A percentile compares a stretch with the other conserved stretches of the same genome.
Evolutionary conservation across 176 grass and related monocot species (phyloP).

Genomic region (Bromus sterilis): DNA sequence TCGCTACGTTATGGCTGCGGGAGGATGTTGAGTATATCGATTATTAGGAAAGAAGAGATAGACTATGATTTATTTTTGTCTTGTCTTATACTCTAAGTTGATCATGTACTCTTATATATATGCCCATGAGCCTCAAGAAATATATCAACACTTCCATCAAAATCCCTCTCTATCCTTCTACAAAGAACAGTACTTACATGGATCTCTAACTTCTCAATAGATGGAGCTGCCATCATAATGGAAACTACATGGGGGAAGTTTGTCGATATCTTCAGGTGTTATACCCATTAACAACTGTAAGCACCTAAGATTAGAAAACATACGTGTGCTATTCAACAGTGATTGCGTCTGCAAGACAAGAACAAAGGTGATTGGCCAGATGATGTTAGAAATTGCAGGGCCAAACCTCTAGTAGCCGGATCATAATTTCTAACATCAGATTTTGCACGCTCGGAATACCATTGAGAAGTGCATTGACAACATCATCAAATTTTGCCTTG

Average conservation of each 20-base stretch:
- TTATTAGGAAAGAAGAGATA: too few relatives aligned
- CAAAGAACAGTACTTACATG: background rate
- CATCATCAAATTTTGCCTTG: background rate
- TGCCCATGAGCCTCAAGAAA: too few relatives aligned
- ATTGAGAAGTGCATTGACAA: background rate
- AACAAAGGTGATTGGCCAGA: background rate
- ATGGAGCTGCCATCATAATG: background rate
- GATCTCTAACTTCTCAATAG: background rate
- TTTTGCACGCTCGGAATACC: background rate
- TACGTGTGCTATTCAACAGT: background rate
- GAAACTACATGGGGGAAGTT: background rate
- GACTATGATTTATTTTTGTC: too few relatives aligned
- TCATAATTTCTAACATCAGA: background rate
- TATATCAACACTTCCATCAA: too few relatives aligned
- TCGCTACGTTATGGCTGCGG: too few relatives aligned
- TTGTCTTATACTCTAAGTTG: too few relatives aligned
- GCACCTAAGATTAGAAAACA: background rate
- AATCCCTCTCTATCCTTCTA: too few relatives aligned
- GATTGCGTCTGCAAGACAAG: background rate
- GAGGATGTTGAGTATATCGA: too few relatives aligned
- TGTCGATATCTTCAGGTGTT: background rate
- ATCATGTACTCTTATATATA: too few relatives aligned
- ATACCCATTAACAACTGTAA: background rate
- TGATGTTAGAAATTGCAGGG: background rate
- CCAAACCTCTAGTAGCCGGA: background rate